phyloP scores from a whole-genome alignment of 345 rosid species.

The Gossypium australe region DNA sequence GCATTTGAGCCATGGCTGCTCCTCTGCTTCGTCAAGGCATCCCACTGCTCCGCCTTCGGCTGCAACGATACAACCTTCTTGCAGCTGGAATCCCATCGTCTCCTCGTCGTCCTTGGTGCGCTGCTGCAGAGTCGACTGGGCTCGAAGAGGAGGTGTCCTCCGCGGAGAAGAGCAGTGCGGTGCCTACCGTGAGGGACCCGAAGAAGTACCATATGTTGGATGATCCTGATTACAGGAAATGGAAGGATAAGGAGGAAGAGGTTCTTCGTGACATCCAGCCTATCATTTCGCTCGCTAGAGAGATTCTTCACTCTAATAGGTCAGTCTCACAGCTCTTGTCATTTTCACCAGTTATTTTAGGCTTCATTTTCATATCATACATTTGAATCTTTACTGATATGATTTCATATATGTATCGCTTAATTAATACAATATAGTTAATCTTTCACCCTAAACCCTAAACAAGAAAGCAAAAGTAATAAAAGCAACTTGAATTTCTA shows the following conservation, averaged over 20 bases:
- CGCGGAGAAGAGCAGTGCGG: conserved; percentile 23
- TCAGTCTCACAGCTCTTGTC: conserved; percentile 12
- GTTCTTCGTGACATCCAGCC: conserved; percentile 61
- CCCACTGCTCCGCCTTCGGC: conserved; percentile 37
- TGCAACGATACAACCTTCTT: conserved; percentile 23
- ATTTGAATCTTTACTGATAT: background rate
- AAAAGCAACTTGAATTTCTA: background rate
- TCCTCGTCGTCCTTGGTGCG: conserved; percentile 27
- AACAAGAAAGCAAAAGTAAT: background rate
- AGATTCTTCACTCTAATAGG: conserved; percentile 72
- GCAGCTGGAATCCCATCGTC: conserved; percentile 26
- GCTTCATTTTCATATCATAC: background rate
- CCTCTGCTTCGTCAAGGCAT: conserved; percentile 28
- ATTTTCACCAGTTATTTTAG: background rate
- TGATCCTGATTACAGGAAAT: conserved; percentile 53
- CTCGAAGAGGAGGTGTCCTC: conserved; percentile 34
- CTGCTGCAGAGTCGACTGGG: conserved; percentile 31
- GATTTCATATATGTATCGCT: background rate
- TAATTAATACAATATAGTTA: background rate
- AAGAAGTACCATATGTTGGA: conserved; percentile 37
- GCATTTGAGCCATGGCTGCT: conserved; percentile 35
- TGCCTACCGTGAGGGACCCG: conserved; percentile 24
- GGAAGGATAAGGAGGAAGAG: conserved; percentile 77
- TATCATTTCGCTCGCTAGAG: conserved; percentile 40
- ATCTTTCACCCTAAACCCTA: background rate